These are phyloP conservation scores for Leccinum incarnatum DNA, from an alignment of 768 basidiomycete species.

Conservation along the genomic window DNA sequence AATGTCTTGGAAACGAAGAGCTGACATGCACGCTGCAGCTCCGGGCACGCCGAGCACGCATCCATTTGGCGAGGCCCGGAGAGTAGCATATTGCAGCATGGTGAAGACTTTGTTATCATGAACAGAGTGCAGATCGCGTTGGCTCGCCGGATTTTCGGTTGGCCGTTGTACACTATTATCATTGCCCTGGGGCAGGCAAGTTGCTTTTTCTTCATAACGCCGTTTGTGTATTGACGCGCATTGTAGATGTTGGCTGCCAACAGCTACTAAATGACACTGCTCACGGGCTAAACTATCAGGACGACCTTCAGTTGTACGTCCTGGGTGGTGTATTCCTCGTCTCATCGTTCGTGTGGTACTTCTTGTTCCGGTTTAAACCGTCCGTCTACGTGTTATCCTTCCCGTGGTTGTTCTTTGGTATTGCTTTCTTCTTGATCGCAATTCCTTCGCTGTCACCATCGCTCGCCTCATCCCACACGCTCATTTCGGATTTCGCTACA, in stretches of 20 bases:
- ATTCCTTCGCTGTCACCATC: conserved; percentile 70
- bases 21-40: too few species aligned
- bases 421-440: conserved; percentile 90
- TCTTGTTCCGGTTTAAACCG: conserved; percentile 82
- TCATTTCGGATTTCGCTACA: conserved; percentile 73
- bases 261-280: conserved; percentile 91
- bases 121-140: conserved; percentile 80
- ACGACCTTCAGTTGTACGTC: conserved; percentile 81
- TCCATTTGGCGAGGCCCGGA: too few species aligned
- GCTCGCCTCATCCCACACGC: conserved; percentile 58
- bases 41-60: too few species aligned
- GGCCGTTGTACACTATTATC: conserved; percentile 91
- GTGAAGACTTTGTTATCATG: conserved; percentile 73
- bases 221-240: conserved; percentile 1
- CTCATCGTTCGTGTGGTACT: conserved; percentile 86
- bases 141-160: conserved; percentile 74
- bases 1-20: too few species aligned
- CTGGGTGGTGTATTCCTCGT: conserved; percentile 87
- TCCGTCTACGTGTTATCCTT: conserved; percentile 82
- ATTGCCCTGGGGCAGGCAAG: conserved; percentile 79
- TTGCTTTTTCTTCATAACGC: conserved; percentile 1
- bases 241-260: conserved; percentile 82
- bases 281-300: conserved; percentile 85
- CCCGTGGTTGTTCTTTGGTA: conserved; percentile 89
- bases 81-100: too few species aligned